These are phyloP conservation scores for Aspergillus felis DNA, from an alignment of 2,329 filamentous ascomycete species.

Conservation along the genomic window DNA sequence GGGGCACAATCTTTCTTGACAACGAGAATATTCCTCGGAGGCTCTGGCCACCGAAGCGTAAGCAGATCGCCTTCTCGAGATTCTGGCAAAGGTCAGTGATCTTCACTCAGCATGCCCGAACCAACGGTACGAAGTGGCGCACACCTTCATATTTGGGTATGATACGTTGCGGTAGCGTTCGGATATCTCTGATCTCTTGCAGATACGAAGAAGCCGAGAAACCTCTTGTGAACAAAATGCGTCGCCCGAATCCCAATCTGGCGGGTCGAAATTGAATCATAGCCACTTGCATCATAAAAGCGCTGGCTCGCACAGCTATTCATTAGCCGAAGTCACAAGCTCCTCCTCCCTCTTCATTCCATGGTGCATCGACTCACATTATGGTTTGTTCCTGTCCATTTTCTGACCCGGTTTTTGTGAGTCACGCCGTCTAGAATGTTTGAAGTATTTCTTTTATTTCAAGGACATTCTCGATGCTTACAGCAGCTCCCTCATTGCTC, in stretches of 20 bases:
- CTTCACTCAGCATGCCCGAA: not conserved
- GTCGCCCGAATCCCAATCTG: slow-evolving; percentile 8
- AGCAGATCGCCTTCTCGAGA: slow-evolving; percentile 58
- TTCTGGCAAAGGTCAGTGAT: slow-evolving; percentile 39
- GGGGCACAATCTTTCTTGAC: slow-evolving; percentile 62
- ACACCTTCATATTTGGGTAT: slow-evolving; percentile 63
- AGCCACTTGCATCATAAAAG: slow-evolving; percentile 16
- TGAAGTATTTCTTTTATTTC: not conserved
- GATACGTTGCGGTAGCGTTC: slow-evolving; percentile 47
- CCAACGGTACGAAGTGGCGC: slow-evolving; percentile 16
- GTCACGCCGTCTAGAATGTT: not conserved
- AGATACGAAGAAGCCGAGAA: slow-evolving; percentile 42
- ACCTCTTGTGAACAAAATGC: slow-evolving; percentile 22
- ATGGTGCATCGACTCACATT: not conserved
- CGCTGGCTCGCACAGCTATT: not conserved
- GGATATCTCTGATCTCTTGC: slow-evolving; percentile 44
- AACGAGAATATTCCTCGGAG: slow-evolving; percentile 65
- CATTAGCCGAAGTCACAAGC: not conserved
- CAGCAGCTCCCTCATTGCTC: not conserved
- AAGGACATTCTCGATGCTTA: not conserved
- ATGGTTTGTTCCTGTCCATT: not conserved
- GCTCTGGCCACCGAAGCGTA: slow-evolving; percentile 63
- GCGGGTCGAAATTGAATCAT: slow-evolving; percentile 11
- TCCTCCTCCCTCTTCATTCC: not conserved
- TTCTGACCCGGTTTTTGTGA: not conserved